Evolutionary conservation across 176 grass and related monocot species (phyloP), one percentile per base, ranked within the genome.

Genomic region (Lolium multiflorum): DNA sequence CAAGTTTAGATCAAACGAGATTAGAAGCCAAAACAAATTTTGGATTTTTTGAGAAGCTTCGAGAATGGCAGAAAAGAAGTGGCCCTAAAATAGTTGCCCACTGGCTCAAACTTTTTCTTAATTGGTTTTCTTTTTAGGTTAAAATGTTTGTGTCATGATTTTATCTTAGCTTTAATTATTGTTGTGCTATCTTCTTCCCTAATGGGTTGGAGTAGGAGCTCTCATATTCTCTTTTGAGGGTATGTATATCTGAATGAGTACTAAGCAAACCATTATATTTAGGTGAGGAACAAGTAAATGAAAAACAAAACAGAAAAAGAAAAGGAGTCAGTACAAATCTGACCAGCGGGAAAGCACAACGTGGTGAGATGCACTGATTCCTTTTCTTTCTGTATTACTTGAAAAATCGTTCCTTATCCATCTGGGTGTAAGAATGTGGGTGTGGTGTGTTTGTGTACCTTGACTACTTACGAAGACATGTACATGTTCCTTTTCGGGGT

Each of bases 251-350:
- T 71, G 69, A 84, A 88, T 88, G 81, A 81, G 79, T 88, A 91
- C 89, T 91, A 71, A 88, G 44, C 85, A 85, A 88, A 88, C 16
- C 15, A 76, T 91, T 88, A 91, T 81, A 91, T 91, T 88, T 91
- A 91, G 89, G 89, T 91, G 89, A 47, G 62, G 89, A 85, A 91
- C 89, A 88, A 88, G 89, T 91, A 81, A 90, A 90, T 87, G 89
- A 91, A 91, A 91, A 91, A 91, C 85, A 84, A 91, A 91, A 91
- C 89, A 88, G 89, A 91, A 91, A 91, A 91, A 91, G 85, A 91
- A 91, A 91, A 91, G 85, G 89, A 71, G 85, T 91, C 89, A 88
- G 82, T 91, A 91, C 89, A 91, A 31, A 91, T 82, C 85, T 91
- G 69, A 91, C 81, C 81, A 84, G 81, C 89, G 81, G 85, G 85